These are phyloP conservation scores for Trametes sp. DNA, from an alignment of 1,284 basidiomycete genomes.

Conservation along the genomic window DNA sequence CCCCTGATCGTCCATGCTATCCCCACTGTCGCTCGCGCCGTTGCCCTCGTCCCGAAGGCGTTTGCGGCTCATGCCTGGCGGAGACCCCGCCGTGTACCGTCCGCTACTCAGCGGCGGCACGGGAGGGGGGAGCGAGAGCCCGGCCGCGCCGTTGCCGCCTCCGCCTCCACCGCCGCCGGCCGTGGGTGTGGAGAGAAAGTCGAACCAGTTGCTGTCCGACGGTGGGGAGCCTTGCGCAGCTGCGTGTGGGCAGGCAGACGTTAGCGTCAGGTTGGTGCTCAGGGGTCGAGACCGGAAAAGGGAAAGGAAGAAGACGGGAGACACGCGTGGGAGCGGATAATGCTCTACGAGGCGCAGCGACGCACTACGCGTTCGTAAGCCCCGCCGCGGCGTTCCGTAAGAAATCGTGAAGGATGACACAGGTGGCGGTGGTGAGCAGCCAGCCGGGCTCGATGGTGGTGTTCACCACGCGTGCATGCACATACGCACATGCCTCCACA, in stretches of 20 bases:
- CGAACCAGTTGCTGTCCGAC: conserved; percentile 36
- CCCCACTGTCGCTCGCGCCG: conserved; percentile 21
- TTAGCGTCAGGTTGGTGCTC: conserved; percentile 2
- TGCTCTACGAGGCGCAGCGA: not conserved
- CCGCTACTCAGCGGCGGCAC: conserved; percentile 36
- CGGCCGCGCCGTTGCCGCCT: not conserved
- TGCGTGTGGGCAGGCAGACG: conserved; percentile 1
- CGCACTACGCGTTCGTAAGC: not conserved
- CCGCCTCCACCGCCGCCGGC: conserved; percentile 3
- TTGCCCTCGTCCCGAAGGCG: conserved; percentile 33
- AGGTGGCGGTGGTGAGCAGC: not conserved
- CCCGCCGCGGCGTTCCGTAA: conserved; percentile 6
- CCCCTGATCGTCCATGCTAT: conserved; percentile 18
- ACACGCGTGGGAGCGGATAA: conserved; percentile 5
- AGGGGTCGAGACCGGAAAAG: not conserved
- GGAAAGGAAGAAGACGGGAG: conserved; percentile 2
- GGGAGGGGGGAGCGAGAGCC: conserved; percentile 30
- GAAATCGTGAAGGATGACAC: not conserved
- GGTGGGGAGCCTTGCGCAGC: conserved; percentile 18
- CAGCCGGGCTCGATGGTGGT: not conserved
- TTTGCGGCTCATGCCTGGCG: conserved; percentile 34
- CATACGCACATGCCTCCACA: not conserved
- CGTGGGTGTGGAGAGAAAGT: conserved; percentile 34
- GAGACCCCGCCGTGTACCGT: conserved; percentile 25
- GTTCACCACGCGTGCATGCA: not conserved